A percentile compares a stretch with the other conserved stretches of the same genome.
Evolutionary conservation across 1,284 basidiomycete genomes (phyloP).

Genomic region (Golubevia pallescens): DNA sequence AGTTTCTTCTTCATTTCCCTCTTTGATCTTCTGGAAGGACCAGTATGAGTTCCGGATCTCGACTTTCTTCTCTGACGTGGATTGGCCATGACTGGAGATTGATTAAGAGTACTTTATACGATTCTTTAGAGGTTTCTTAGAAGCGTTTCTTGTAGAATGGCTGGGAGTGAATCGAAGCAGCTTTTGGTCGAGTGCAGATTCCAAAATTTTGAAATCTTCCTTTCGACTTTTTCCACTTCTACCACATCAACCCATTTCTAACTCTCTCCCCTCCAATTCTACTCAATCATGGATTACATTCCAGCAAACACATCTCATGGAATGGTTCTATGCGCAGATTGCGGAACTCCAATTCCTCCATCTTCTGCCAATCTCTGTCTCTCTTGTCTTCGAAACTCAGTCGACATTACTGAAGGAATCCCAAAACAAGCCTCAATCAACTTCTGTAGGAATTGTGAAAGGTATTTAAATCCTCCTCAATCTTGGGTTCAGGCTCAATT

Average conservation of each 20-base stretch:
- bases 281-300: background rate
- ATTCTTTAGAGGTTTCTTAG: no score
- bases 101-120: no score
- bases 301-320: background rate
- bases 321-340: conserved; percentile 61
- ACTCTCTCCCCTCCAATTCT: background rate
- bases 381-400: conserved; percentile 56
- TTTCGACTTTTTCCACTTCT: no score
- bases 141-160: no score
- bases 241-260: no score
- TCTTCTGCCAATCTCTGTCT: conserved; percentile 63
- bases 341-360: conserved; percentile 58
- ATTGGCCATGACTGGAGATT: conserved; percentile 62
- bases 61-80: conserved; percentile 54
- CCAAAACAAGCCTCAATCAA: conserved; percentile 63
- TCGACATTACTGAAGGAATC: conserved; percentile 63
- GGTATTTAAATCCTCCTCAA: conserved; percentile 60
- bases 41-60: conserved; percentile 33
- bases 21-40: conserved; percentile 46
- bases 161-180: no score
- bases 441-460: conserved; percentile 63
- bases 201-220: no score
- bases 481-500: conserved; percentile 57
- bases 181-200: no score
- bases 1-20: conserved; percentile 41